Conservation (phyloP, 768 basidiomycete genomes). For the Suillus hirtellus region DNA sequence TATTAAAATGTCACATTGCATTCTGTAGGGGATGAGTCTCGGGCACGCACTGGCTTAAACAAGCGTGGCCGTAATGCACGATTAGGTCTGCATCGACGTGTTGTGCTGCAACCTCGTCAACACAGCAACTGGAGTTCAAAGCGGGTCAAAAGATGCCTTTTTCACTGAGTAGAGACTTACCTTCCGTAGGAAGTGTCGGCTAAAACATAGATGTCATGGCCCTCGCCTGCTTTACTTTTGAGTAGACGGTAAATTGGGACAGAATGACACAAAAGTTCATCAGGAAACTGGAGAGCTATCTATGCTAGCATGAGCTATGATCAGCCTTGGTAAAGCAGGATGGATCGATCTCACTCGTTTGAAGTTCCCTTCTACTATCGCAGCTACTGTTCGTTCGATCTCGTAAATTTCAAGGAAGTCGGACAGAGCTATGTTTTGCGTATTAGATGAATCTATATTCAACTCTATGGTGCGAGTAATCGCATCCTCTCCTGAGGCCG, state of each 20-base stretch:
- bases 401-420: constrained; percentile 74
- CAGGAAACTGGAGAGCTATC: constrained; percentile 95
- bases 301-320: constrained; percentile 28
- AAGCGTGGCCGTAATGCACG: constrained; percentile 96
- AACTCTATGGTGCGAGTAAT: constrained; percentile 58
- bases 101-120: constrained; percentile 93
- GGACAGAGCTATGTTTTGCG: constrained; percentile 26
- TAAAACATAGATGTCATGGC: constrained; percentile 78
- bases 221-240: constrained; percentile 45
- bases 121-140: constrained; percentile 69
- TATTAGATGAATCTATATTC: constrained; percentile 38
- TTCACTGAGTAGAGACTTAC: constrained; percentile 41
- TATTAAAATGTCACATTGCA: constrained; percentile 6
- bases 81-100: constrained; percentile 91
- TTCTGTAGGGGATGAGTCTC: background rate
- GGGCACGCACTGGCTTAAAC: constrained; percentile 79
- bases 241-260: constrained; percentile 79
- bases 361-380: constrained; percentile 63
- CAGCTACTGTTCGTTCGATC: constrained; percentile 61
- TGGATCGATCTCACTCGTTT: constrained; percentile 55
- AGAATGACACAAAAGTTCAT: constrained; percentile 84
- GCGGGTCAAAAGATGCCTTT: constrained; percentile 9
- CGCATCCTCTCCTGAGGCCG: constrained; percentile 61
- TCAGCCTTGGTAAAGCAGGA: background rate
- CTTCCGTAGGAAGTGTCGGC: constrained; percentile 98